Base-by-base conservation (phyloP, 176 grass and related monocot species). In the Oryza nivara region DNA sequence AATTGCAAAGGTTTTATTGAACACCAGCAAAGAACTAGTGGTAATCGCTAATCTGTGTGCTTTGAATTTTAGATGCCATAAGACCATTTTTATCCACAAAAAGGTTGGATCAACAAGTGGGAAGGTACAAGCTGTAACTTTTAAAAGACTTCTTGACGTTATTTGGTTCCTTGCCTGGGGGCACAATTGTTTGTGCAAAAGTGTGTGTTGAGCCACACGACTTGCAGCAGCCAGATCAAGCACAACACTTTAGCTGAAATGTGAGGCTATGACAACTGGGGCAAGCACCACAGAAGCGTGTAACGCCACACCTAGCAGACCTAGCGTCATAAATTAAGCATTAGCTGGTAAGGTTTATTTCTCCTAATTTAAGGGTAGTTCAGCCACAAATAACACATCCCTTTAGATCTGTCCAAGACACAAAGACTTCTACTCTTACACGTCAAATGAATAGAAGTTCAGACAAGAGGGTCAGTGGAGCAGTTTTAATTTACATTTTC, bases 401-500 rank as follows among this genome's bases (percentile, higher is more conserved):
- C 60, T 67, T 79, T 47, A 26, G 67, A 46, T 48, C 10, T 66
- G 70, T 36, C 52, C 87, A 82, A 83, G 58, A 80, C 14, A 71
- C 35, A 3, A 40, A 73, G 35, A 16, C 51, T 45, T 36, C 58
- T 65, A 67, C 25, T 20, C 23, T 47, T 51, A 17, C 74, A 44
- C 32, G 14, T 74, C 3, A 87, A 88, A 79, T 44, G 10, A 22
- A 15, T 7, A 15, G 3, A 52, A 10, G 34, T 40, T 70, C n/a
- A 60, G 17, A 77, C 56, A 52, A 70, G 43, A 69, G 58, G 44
- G 19, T 16, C 56, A 63, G 1, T 22, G n/a, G 11, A 63, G 20
- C 19, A 80, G 51, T 26, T 25, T 25, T 0, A 65, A 82, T 67
- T 88, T 92, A 99, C 96, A 94, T 94, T 99, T 91, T 94, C 89